Conservation (phyloP, 768 basidiomycete genomes). For the Asterophora parasitica region DNA sequence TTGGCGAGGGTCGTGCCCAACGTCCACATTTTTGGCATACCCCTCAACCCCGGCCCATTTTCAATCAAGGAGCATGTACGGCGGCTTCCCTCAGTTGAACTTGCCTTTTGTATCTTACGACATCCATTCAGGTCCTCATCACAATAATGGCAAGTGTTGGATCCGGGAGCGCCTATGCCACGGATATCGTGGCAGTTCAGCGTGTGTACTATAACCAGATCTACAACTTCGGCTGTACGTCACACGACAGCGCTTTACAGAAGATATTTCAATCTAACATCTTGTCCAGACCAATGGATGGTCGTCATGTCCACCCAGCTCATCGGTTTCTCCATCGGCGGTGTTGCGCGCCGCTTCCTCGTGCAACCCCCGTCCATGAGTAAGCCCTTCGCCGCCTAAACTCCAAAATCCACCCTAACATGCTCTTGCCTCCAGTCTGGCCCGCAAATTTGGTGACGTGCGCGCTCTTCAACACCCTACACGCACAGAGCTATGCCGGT, state of each 20-base stretch:
- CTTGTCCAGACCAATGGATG: slow-evolving; percentile 64
- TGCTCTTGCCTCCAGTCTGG: slow-evolving; percentile 59
- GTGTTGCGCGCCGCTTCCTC: slow-evolving; percentile 68
- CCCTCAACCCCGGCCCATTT: slow-evolving; percentile 66
- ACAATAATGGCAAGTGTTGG: slow-evolving; percentile 46
- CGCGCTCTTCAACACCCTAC: slow-evolving; percentile 76
- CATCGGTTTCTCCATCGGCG: slow-evolving; percentile 80
- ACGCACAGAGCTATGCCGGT: slow-evolving; percentile 66
- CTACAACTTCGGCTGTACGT: slow-evolving; percentile 54
- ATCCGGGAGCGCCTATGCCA: slow-evolving; percentile 59
- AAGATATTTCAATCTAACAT: background rate
- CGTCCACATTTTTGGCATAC: slow-evolving; percentile 45
- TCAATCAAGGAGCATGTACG: slow-evolving; percentile 69
- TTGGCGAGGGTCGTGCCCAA: slow-evolving; percentile 55
- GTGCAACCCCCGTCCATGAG: slow-evolving; percentile 72
- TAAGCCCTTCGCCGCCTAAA: slow-evolving; percentile 23
- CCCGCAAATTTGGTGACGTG: slow-evolving; percentile 71
- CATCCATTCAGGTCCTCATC: slow-evolving; percentile 41
- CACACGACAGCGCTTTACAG: background rate
- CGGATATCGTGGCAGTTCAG: slow-evolving; percentile 75
- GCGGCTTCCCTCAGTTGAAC: slow-evolving; percentile 18
- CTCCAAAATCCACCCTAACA: background rate
- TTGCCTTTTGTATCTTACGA: slow-evolving; percentile 26
- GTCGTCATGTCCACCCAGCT: slow-evolving; percentile 71
- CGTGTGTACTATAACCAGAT: slow-evolving; percentile 65